Evolutionary conservation across 225 moss, liverwort and hornwort species (phyloP), one percentile per base, ranked within the genome.

Genomic region (Anthoceros angustus): DNA sequence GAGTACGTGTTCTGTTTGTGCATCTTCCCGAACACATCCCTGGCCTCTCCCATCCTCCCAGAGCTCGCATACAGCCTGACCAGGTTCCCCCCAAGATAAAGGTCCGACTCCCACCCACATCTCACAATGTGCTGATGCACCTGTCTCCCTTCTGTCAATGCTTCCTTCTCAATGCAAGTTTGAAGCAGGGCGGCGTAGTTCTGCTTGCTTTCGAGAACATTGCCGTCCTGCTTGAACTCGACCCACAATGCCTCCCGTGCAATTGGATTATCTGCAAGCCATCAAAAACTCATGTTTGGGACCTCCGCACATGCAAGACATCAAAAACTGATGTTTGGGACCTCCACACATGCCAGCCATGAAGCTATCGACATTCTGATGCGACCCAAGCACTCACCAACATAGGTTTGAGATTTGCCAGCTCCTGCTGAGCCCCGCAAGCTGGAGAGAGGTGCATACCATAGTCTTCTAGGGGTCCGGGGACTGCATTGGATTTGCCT

Each of bases 1-100:
- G 55, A 55, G n/a, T 55, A 55, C n/a, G 55, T 55, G 4, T 55
- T 55, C n/a, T 55, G 55, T n/a, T 55, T 55, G 55, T 20, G 55
- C 55, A 55, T 15, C 55, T 55, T 55, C 10, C n/a, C 2, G 55
- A 55, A 55, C 7, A n/a, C 55, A 55, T 55, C 55, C 23, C 55
- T 18, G 55, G 55, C 55, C 55, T 55, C 55, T 23, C 18, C 55
- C 55, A 55, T 55, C 23, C 23, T 55, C 15, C 55, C 55, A n/a
- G 18, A 23, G 23, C 55, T 55, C n/a, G 55, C 55, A n/a, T 55
- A 55, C 23, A 55, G 14, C n/a, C 55, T 55, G 8, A 55, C 14
- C n/a, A 55, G 55, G 55, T 55, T 55, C 10, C 55, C 55, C n/a
- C 55, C 55, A 18, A 55, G 23, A 55, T 55, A 55, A 0, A 55